Conservation (phyloP, 345 rosid species). For the Jatropha curcas region DNA sequence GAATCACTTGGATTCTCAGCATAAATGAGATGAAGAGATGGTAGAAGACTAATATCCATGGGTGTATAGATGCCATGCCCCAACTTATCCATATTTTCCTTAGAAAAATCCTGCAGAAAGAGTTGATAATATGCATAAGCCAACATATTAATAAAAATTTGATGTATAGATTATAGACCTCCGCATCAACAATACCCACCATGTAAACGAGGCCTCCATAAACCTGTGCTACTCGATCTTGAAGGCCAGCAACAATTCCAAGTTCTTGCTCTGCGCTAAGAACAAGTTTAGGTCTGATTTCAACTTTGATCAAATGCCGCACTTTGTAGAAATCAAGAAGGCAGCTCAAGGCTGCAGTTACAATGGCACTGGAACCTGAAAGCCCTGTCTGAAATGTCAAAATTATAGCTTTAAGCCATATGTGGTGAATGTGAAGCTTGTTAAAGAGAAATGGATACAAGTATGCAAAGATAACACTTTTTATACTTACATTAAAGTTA, state of each 20-base stretch:
- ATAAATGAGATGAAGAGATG: constrained; percentile 81
- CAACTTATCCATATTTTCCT: constrained; percentile 72
- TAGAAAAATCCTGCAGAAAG: constrained; percentile 67
- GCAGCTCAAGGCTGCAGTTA: constrained; percentile 87
- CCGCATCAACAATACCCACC: constrained; percentile 42
- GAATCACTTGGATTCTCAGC: constrained; percentile 98
- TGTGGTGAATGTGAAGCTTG: not conserved
- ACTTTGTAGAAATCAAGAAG: constrained; percentile 86
- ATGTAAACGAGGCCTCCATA: constrained; percentile 96
- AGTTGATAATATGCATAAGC: not conserved
- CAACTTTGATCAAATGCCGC: constrained; percentile 69
- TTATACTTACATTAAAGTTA: too few relatives aligned
- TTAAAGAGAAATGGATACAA: not conserved
- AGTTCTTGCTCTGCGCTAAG: constrained; percentile 82
- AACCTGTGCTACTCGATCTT: constrained; percentile 93
- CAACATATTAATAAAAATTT: not conserved
- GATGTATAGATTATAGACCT: not conserved
- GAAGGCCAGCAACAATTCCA: constrained; percentile 97
- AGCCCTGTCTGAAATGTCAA: constrained; percentile 78
- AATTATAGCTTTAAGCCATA: constrained; percentile 16
- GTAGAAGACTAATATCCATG: constrained; percentile 79
- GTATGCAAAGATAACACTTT: not conserved
- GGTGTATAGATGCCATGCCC: constrained; percentile 86
- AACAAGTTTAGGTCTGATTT: constrained; percentile 69
- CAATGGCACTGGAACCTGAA: constrained; percentile 98